phyloP scores from a whole-genome alignment of 331 rosid species.

The Phaseolus coccineus region DNA sequence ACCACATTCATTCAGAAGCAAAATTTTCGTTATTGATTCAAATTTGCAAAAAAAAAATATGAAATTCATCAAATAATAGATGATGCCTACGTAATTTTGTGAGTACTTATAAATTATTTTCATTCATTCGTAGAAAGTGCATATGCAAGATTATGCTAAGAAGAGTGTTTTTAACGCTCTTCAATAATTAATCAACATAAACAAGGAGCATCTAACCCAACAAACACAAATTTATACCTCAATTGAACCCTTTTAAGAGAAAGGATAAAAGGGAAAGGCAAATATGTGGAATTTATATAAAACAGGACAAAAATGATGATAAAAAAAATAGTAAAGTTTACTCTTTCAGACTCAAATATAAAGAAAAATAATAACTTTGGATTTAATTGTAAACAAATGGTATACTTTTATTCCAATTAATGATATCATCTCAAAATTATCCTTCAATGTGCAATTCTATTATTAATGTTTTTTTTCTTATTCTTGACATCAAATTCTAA shows the following conservation, averaged over 20 bases:
- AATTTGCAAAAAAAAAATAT: not conserved
- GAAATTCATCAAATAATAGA: not conserved
- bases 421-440: too few species aligned
- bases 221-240: conserved; percentile 54
- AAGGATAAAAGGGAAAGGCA: conserved; percentile 47
- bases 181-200: conserved; percentile 54
- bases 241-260: conserved; percentile 58
- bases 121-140: conserved; percentile 1
- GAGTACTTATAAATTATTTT: not conserved
- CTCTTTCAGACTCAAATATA: too few species aligned
- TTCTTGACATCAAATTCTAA: too few species aligned
- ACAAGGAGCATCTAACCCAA: conserved; percentile 55
- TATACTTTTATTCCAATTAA: too few species aligned
- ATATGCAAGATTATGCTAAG: not conserved
- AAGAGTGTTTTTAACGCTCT: not conserved
- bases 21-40: not conserved
- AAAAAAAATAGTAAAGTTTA: too few species aligned
- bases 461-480: too few species aligned
- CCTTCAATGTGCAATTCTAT: too few species aligned
- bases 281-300: not conserved
- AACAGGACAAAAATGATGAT: too few species aligned
- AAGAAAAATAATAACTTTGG: too few species aligned
- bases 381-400: too few species aligned
- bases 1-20: not conserved
- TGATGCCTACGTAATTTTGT: not conserved